Conservation (phyloP, 805 yeast genomes). For the Ogataea allantospora region DNA sequence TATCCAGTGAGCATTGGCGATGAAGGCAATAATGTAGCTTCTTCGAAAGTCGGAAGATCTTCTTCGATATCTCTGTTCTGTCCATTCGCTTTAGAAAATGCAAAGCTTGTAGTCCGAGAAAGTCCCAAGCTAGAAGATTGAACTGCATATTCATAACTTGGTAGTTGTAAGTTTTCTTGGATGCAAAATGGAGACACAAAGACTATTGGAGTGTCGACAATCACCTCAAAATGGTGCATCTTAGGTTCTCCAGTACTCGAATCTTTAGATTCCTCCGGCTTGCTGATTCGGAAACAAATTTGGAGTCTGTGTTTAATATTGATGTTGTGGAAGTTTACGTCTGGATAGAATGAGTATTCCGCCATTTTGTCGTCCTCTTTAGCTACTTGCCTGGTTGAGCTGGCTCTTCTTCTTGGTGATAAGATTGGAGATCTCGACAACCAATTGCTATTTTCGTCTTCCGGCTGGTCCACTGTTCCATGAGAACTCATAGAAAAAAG, state of each 20-base stretch:
- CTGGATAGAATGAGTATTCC: conserved; percentile 50
- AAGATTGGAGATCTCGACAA: conserved; percentile 23
- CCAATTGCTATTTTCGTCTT: conserved; percentile 22
- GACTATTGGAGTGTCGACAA: conserved; percentile 73
- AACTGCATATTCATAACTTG: conserved; percentile 39
- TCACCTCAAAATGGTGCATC: conserved; percentile 75
- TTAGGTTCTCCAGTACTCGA: conserved; percentile 37
- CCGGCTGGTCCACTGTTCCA: conserved; percentile 17
- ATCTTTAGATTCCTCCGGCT: conserved; percentile 46
- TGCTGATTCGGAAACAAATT: conserved; percentile 65
- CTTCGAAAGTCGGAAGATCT: conserved; percentile 60
- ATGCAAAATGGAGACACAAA: conserved; percentile 44
- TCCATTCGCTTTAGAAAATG: conserved; percentile 12
- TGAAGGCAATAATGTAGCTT: conserved; percentile 50
- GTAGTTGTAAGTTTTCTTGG: conserved; percentile 35
- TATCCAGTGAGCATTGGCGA: conserved; percentile 44
- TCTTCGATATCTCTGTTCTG: conserved; percentile 18
- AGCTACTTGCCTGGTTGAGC: conserved; percentile 10
- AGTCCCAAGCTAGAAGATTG: conserved; percentile 20
- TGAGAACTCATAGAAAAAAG: conserved; percentile 29
- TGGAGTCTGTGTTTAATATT: conserved; percentile 67
- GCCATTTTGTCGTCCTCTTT: conserved; percentile 19
- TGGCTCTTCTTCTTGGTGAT: conserved; percentile 17
- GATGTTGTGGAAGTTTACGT: conserved; percentile 60
- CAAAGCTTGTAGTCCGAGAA: conserved; percentile 6